Evolutionary conservation across 1,284 basidiomycete genomes (phyloP), one percentile per base, ranked within the genome.

Genomic region (Amylostereum areolatum): DNA sequence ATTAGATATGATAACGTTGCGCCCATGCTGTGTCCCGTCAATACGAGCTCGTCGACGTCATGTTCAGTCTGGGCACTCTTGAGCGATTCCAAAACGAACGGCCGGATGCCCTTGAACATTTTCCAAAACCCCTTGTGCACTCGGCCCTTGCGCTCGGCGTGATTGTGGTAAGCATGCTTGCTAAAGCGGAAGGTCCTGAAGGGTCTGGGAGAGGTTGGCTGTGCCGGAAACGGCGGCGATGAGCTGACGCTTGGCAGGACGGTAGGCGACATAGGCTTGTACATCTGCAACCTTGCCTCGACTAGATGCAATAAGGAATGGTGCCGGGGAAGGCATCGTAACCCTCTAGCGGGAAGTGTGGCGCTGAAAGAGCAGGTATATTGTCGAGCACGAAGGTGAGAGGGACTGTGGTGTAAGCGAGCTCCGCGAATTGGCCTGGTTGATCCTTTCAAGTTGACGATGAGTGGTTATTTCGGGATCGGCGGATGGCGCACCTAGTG

Each of bases 41-140:
- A 28, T 9, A 77, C 69, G 10, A 82, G 47, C 53, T 78, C 74
- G 27, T 54, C 48, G 7, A 72, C 62, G 31, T 66, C 56, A 43
- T 69, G 70, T 51, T 82, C 76, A 49, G 77, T 78, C 36, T 92
- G 70, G 25, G 82, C 78, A 49, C 70, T 71, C 49, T 83, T 66
- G 48, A 92, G 79, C 47, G 75, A 72, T 51, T 87, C 83, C 64
- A 87, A 89, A 52, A 83, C 77, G 41, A 80, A 47, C 1, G 48
- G 27, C 52, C 62, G 63, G 4, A 76, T 61, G 5, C 76, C 77
- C 47, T 64, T 59, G 56, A 77, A 80, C 48, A 81, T 55, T 24
- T 62, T 59, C 74, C 75, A 80, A 55, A 80, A 80, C 2, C 78
- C 78, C 4, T 68, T 61, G 57, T 81, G 79, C 28, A 78, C 73